These are phyloP conservation scores for Maudiozyma turicensis DNA, from an alignment of 805 yeast genomes.

Conservation along the genomic window DNA sequence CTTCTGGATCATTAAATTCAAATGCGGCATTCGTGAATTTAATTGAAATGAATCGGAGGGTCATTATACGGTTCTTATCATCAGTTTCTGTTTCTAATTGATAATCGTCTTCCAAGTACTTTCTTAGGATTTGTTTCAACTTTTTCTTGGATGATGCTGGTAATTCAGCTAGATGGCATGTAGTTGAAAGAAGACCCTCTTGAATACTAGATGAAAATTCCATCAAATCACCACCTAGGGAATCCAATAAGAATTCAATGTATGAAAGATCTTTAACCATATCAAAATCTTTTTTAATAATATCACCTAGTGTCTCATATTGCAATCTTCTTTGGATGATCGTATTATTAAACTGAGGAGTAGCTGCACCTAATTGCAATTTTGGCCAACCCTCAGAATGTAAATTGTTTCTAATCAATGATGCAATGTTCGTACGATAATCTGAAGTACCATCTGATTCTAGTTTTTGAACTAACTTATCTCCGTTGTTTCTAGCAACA, in stretches of 20 bases:
- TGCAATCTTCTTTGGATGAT: slow-evolving; percentile 48
- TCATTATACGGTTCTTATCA: slow-evolving; percentile 31
- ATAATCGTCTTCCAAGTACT: slow-evolving; percentile 30
- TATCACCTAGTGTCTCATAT: slow-evolving; percentile 70
- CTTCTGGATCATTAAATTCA: slow-evolving; percentile 57
- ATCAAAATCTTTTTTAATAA: slow-evolving; percentile 40
- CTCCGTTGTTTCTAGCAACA: slow-evolving; percentile 33
- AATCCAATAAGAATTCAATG: slow-evolving; percentile 59
- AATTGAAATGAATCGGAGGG: slow-evolving; percentile 54
- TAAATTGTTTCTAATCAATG: slow-evolving; percentile 43
- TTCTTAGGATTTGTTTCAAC: slow-evolving; percentile 33
- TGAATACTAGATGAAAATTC: slow-evolving; percentile 63
- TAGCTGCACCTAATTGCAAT: slow-evolving; percentile 26
- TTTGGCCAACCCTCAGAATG: slow-evolving; percentile 54
- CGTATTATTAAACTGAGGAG: slow-evolving; percentile 31
- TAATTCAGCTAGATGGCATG: slow-evolving; percentile 38
- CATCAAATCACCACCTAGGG: slow-evolving; percentile 51
- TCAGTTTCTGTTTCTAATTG: slow-evolving; percentile 14
- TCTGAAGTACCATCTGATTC: slow-evolving; percentile 8
- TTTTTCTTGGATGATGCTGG: slow-evolving; percentile 31
- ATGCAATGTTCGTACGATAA: slow-evolving; percentile 33
- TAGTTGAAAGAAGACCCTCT: slow-evolving; percentile 54
- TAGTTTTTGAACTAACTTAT: slow-evolving; percentile 9
- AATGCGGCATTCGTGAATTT: slow-evolving; percentile 56
- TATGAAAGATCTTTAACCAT: slow-evolving; percentile 39